These are phyloP conservation scores for Telopea speciosissima DNA, from an alignment of 177 flowering plant genomes.

Conservation along the genomic window DNA sequence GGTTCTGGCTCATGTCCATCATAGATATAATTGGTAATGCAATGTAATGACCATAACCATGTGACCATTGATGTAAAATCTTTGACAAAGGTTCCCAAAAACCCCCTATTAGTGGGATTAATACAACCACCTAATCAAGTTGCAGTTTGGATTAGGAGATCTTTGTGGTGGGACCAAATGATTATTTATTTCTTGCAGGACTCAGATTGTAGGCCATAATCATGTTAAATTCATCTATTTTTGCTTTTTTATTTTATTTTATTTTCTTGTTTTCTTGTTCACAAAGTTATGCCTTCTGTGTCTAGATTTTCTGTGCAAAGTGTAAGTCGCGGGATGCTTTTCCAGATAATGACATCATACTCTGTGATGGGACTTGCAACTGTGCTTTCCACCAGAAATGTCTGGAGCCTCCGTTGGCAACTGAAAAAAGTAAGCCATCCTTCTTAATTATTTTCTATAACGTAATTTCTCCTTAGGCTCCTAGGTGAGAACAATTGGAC, in stretches of 20 bases:
- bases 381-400: constrained; percentile 96
- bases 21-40: neutral
- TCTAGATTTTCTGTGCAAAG: constrained; percentile 86
- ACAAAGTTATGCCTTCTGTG: neutral
- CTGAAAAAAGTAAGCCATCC: constrained; percentile 64
- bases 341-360: constrained; percentile 90
- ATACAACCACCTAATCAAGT: neutral
- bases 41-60: neutral
- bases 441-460: constrained; percentile 3
- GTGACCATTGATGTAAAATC: neutral
- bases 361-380: constrained; percentile 95
- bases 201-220: neutral
- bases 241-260: neutral
- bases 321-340: constrained; percentile 77
- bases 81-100: neutral
- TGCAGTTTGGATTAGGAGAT: neutral
- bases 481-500: neutral
- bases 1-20: neutral
- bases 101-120: neutral
- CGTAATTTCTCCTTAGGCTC: neutral
- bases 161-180: neutral
- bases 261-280: constrained; percentile 4
- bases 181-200: neutral
- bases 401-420: constrained; percentile 86
- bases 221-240: neutral